Conservation (phyloP, 805 yeast genomes). For the Cyberlindnera japonica region DNA sequence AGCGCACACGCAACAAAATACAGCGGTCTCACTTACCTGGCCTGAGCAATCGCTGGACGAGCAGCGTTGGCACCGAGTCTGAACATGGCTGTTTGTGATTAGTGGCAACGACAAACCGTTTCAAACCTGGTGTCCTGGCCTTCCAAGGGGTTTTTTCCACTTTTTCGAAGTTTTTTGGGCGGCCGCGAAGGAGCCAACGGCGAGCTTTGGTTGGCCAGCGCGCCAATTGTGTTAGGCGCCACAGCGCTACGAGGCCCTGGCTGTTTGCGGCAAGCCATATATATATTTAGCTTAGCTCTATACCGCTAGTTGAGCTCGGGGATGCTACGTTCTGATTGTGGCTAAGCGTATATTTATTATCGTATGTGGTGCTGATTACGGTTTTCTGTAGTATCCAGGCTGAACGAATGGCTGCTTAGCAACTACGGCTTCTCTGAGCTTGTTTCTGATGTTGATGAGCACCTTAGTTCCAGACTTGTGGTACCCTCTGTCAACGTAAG, state of each 20-base stretch:
- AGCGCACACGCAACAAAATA: background rate
- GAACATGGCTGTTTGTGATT: slow-evolving; percentile 22
- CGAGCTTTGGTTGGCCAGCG: slow-evolving; percentile 25
- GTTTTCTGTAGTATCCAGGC: slow-evolving; percentile 59
- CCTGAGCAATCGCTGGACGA: slow-evolving; percentile 30
- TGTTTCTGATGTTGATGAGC: slow-evolving; percentile 78
- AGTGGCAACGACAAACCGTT: slow-evolving; percentile 2
- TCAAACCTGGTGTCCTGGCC: background rate
- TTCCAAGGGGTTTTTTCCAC: slow-evolving; percentile 17
- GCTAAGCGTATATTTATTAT: background rate
- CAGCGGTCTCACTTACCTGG: slow-evolving; percentile 24
- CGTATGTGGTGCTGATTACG: slow-evolving; percentile 2
- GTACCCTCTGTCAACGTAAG: slow-evolving; percentile 67
- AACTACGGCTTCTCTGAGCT: slow-evolving; percentile 70
- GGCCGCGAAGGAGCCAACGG: slow-evolving; percentile 10
- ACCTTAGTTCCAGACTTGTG: slow-evolving; percentile 73
- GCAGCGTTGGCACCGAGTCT: slow-evolving; percentile 31
- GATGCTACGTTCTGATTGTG: no score
- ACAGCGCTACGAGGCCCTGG: slow-evolving; percentile 7
- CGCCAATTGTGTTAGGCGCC: slow-evolving; percentile 8
- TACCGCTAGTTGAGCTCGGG: no score
- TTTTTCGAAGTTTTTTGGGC: slow-evolving; percentile 17
- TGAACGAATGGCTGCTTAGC: slow-evolving; percentile 82
- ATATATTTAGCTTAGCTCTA: no score
- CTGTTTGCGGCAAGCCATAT: background rate